A percentile compares a stretch with the other conserved stretches of the same genome.
Conservation (phyloP, 768 basidiomycete genomes). For the Amanita jacksonii region DNA sequence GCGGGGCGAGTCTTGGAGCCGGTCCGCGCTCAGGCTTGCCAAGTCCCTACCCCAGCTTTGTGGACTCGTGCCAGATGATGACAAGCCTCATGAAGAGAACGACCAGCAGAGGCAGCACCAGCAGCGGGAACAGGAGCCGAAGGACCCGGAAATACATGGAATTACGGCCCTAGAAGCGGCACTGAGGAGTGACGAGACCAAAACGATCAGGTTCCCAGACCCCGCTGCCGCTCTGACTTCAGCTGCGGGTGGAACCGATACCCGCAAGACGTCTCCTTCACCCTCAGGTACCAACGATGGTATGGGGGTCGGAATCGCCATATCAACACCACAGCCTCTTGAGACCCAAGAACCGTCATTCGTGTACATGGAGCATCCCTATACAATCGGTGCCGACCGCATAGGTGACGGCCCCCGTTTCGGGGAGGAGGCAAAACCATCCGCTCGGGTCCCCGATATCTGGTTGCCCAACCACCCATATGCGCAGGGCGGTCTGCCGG, state of each 20-base stretch:
- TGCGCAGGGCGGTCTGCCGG: conserved; percentile 31
- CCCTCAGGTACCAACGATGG: conserved; percentile 21
- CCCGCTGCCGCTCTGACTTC: conserved; percentile 22
- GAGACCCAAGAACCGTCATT: not conserved
- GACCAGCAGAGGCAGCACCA: conserved; percentile 9
- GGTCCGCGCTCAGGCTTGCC: conserved; percentile 31
- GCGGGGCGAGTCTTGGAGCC: conserved; percentile 33
- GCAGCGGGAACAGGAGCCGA: conserved; percentile 5
- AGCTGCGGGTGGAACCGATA: conserved; percentile 6
- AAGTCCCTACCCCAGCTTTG: conserved; percentile 23
- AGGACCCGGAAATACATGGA: not conserved
- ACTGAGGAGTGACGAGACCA: conserved; percentile 29
- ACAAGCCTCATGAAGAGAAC: not conserved
- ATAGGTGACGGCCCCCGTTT: conserved; percentile 13
- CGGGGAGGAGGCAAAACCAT: not conserved
- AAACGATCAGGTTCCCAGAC: conserved; percentile 32
- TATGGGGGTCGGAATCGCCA: conserved; percentile 27
- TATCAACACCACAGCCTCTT: conserved; percentile 23
- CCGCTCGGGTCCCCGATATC: conserved; percentile 18
- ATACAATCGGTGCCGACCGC: conserved; percentile 7
- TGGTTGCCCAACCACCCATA: conserved; percentile 39
- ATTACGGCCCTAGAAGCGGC: conserved; percentile 27
- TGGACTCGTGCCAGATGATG: conserved; percentile 13
- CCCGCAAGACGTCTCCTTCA: conserved; percentile 16
- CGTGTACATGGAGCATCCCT: not conserved